These are phyloP conservation scores for Rhodocollybia butyracea DNA, from an alignment of 768 basidiomycete species.

Conservation along the genomic window DNA sequence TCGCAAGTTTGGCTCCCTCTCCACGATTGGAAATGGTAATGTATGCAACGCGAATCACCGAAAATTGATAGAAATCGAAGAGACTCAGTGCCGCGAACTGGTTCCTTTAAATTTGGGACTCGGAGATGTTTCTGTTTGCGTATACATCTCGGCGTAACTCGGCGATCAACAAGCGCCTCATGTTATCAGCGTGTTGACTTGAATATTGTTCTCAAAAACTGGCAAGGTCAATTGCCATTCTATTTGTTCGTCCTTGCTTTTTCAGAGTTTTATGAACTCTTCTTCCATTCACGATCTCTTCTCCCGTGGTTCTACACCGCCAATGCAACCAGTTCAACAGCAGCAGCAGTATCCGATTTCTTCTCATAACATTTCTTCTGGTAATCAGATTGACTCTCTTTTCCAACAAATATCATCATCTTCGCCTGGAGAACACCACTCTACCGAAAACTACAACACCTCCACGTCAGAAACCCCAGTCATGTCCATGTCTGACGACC, in stretches of 20 bases:
- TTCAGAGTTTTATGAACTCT: conserved; percentile 32
- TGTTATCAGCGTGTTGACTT: conserved; percentile 3
- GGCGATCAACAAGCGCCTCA: conserved; percentile 8
- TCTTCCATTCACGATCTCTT: conserved; percentile 44
- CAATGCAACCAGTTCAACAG: conserved; percentile 26
- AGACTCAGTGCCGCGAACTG: too few relatives aligned
- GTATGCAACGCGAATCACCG: too few relatives aligned
- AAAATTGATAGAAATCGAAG: too few relatives aligned
- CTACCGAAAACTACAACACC: conserved; percentile 26
- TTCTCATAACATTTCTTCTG: conserved; percentile 39
- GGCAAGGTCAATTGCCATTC: neutral
- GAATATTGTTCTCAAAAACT: neutral
- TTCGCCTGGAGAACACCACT: conserved; percentile 33
- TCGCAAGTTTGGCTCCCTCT: too few relatives aligned
- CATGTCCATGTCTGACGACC: conserved; percentile 45
- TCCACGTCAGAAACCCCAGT: conserved; percentile 36
- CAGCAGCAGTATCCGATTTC: conserved; percentile 30
- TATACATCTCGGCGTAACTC: neutral
- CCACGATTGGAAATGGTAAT: too few relatives aligned
- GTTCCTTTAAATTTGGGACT: too few relatives aligned
- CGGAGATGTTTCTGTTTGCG: too few relatives aligned
- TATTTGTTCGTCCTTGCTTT: neutral
- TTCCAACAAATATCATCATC: conserved; percentile 51
- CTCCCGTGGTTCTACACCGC: conserved; percentile 53
- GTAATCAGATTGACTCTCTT: conserved; percentile 64